These are phyloP conservation scores for Helotiales sp. DNA, from an alignment of 2,329 filamentous ascomycete species.

Conservation along the genomic window DNA sequence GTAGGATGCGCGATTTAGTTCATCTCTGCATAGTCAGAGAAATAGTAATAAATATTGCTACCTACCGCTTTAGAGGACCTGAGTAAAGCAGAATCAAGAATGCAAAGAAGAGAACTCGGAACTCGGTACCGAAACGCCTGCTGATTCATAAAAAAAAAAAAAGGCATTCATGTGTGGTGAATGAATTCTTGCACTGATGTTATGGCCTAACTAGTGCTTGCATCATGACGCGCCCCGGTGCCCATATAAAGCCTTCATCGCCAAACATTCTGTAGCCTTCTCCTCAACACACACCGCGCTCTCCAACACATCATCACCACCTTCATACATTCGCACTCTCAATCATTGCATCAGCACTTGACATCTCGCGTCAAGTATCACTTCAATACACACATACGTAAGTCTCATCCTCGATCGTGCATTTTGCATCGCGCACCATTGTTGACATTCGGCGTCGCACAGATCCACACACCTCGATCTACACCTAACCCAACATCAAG, in stretches of 20 bases:
- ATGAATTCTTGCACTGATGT: not conserved
- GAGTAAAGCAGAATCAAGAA: not conserved
- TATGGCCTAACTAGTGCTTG: not conserved
- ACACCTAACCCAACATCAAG: not conserved
- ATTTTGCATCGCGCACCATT: not conserved
- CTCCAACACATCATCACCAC: not conserved
- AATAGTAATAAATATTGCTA: too few species aligned
- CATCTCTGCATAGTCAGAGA: too few species aligned
- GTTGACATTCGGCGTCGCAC: not conserved
- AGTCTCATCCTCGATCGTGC: not conserved
- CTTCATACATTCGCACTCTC: not conserved
- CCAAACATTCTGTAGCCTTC: not conserved
- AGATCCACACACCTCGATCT: not conserved
- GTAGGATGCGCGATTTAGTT: too few species aligned
- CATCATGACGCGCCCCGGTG: not conserved
- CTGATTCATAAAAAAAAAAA: not conserved
- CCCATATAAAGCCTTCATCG: not conserved
- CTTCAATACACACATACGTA: not conserved
- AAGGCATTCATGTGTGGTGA: not conserved
- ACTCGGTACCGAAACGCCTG: not conserved
- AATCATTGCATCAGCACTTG: not conserved
- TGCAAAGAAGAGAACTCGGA: too few species aligned
- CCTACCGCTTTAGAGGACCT: too few species aligned
- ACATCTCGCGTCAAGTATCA: not conserved
- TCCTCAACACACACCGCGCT: not conserved